Evolutionary conservation across 108 stramenopile genomes (phyloP), one percentile per base, ranked within the genome.

Genomic region (Nitzschia palea): DNA sequence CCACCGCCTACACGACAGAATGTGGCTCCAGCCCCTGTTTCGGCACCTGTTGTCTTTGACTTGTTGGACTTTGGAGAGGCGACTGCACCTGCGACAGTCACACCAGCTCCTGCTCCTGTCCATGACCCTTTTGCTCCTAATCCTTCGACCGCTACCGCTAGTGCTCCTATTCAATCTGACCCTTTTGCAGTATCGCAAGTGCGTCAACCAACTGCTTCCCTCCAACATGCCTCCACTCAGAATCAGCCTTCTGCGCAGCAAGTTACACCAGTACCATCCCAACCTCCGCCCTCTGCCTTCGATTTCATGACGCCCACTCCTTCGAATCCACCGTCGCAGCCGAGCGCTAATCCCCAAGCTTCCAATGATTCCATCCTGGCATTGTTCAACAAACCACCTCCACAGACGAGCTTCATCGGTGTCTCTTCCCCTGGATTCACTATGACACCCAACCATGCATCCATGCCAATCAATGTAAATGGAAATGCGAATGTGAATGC

Each of bases 361-460:
- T 80, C 81, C 20, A 86, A 73, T 47, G 82, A 78, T 51, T 78
- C 83, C 29, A 90, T 90, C 56, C 27, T 90, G 84, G 71, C 81
- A 35, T 75, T 90, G 79, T 90, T 90, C 64, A 70, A 76, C 31
- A 47, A 71, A 27, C 74, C 83, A 4, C 48, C 71, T 18, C 67
- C 30, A 44, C 65, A 74, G 31, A 44, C 23, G 51, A 61, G 27
- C 45, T 31, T 47, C 40, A 20, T 78, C 68, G 31, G 59, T 56
- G 42, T 32, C 5, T 20, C 47, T n/a, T 48, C 47, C 15, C n/a
- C n/a, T 58, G 65, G 43, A n/a, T n/a, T n/a, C n/a, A n/a, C n/a
- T n/a, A n/a, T n/a, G n/a, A n/a, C n/a, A n/a, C n/a, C n/a, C n/a
- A n/a, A n/a, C n/a, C n/a, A n/a, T n/a, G n/a, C n/a, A n/a, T n/a